Evolutionary conservation across 345 rosid species (phyloP).

Genomic region (Camelina laxa): DNA sequence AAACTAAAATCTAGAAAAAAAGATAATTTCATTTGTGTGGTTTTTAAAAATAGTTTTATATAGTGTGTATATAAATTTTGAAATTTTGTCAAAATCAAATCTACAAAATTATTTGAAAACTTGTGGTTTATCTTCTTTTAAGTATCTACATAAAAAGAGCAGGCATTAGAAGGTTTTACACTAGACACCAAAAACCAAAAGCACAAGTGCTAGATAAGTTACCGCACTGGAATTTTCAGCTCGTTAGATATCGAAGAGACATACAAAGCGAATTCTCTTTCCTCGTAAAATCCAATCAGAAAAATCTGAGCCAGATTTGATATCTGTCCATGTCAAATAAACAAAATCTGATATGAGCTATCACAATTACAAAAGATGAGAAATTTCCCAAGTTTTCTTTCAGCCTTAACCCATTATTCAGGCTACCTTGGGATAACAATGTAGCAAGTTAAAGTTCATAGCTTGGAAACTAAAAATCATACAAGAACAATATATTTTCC

Average conservation of each 20-base stretch:
- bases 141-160: constrained; percentile 48
- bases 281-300: constrained; percentile 82
- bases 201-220: constrained; percentile 18
- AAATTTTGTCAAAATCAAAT: too few relatives aligned
- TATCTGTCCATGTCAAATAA: constrained; percentile 49
- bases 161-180: not conserved
- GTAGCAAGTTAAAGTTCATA: not conserved
- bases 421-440: not conserved
- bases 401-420: not conserved
- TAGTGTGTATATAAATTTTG: too few relatives aligned
- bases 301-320: constrained; percentile 71
- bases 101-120: too few relatives aligned
- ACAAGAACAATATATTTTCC: not conserved
- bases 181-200: not conserved
- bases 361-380: constrained; percentile 10
- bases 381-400: not conserved
- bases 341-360: constrained; percentile 8
- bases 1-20: too few relatives aligned
- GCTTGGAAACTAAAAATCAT: constrained; percentile 1
- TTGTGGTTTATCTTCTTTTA: constrained; percentile 87
- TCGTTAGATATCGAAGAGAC: constrained; percentile 82
- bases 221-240: constrained; percentile 83
- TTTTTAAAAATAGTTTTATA: too few relatives aligned
- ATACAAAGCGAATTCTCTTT: constrained; percentile 75
- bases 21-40: too few relatives aligned